phyloP scores from a whole-genome alignment of 768 basidiomycete genomes.

The Auricularia cornea region DNA sequence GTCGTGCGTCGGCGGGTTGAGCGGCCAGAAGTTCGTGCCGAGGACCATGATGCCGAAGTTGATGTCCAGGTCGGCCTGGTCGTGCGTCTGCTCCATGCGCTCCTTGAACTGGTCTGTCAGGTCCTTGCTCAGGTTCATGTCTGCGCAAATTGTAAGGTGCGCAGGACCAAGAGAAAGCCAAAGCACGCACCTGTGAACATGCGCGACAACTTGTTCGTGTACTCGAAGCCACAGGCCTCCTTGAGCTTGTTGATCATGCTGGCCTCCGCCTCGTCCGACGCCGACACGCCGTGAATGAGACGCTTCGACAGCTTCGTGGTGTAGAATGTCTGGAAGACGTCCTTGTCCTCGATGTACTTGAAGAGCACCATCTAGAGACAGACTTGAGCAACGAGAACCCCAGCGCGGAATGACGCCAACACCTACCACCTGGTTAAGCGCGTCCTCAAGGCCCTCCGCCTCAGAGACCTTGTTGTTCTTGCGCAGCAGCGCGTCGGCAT shows the following conservation, averaged over 20 bases:
- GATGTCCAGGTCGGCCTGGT: slow-evolving; percentile 66
- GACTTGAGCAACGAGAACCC: too few species aligned
- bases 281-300: slow-evolving; percentile 82
- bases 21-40: slow-evolving; percentile 93
- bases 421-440: slow-evolving; percentile 81
- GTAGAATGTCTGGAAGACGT: slow-evolving; percentile 98
- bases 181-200: slow-evolving; percentile 79
- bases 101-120: slow-evolving; percentile 92
- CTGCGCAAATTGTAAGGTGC: too few species aligned
- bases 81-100: slow-evolving; percentile 77
- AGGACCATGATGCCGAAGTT: slow-evolving; percentile 91
- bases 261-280: slow-evolving; percentile 92
- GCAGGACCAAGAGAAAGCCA: neutral
- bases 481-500: slow-evolving; percentile 78
- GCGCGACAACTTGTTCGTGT: slow-evolving; percentile 89
- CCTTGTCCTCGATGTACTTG: slow-evolving; percentile 98
- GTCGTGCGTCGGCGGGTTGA: slow-evolving; percentile 73
- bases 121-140: slow-evolving; percentile 93
- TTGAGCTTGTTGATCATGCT: slow-evolving; percentile 98
- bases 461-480: slow-evolving; percentile 96
- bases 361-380: slow-evolving; percentile 80
- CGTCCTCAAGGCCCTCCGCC: slow-evolving; percentile 83
- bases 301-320: slow-evolving; percentile 89
- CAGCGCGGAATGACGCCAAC: too few species aligned
- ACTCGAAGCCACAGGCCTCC: slow-evolving; percentile 94